Evolutionary conservation across 176 grass and related monocot genomes (phyloP).

Genomic region (Cenchrus fungigraminus): DNA sequence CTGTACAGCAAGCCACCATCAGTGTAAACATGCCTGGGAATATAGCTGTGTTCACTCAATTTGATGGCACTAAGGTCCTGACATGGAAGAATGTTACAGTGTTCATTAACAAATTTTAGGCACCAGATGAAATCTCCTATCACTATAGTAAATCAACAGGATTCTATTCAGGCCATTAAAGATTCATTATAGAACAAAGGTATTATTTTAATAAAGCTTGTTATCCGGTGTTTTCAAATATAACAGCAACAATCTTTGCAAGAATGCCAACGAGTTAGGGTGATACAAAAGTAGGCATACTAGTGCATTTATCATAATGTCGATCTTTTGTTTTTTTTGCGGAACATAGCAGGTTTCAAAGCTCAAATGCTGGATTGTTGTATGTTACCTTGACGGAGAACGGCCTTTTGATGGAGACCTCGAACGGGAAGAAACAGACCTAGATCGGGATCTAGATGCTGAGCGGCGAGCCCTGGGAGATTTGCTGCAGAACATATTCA

Average conservation of each 20-base stretch:
- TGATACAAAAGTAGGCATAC: background rate
- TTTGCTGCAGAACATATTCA: slow-evolving; percentile 52
- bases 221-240: slow-evolving; percentile 16
- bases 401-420: slow-evolving; percentile 55
- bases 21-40: background rate
- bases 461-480: slow-evolving; percentile 55
- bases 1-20: slow-evolving; percentile 2
- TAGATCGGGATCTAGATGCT: slow-evolving; percentile 61
- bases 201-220: background rate
- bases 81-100: background rate
- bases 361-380: background rate
- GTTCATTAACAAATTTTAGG: slow-evolving; percentile 1
- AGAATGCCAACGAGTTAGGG: background rate
- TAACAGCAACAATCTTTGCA: background rate
- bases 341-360: background rate
- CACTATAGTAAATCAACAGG: background rate
- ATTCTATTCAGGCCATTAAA: background rate
- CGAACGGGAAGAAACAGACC: slow-evolving; percentile 69
- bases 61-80: background rate
- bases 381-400: slow-evolving; percentile 55
- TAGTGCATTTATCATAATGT: background rate
- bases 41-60: background rate
- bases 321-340: background rate
- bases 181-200: background rate
- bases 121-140: background rate